phyloP scores from a whole-genome alignment of 108 stramenopile genomes.

The Cyclotella kingstonii region DNA sequence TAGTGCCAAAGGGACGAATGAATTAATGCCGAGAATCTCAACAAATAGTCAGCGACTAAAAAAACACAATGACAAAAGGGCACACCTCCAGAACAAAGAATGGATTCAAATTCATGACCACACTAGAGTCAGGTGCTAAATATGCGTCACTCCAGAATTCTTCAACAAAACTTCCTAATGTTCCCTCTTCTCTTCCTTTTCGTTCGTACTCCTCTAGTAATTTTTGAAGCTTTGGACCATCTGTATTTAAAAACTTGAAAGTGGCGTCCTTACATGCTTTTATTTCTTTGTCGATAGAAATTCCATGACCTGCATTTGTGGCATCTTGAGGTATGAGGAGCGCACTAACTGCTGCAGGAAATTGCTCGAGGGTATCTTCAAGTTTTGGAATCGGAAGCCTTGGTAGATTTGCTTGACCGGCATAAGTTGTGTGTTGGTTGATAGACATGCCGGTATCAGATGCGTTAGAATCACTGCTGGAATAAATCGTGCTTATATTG shows the following conservation, averaged over 20 bases:
- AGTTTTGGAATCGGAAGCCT: conserved; percentile 79
- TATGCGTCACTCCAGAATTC: conserved; percentile 89
- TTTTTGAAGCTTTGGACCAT: conserved; percentile 69
- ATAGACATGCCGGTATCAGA: too few species aligned
- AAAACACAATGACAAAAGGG: background rate
- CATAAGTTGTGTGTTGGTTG: conserved; percentile 57
- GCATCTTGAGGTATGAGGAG: conserved; percentile 36
- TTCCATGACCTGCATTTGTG: background rate
- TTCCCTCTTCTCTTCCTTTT: conserved; percentile 44
- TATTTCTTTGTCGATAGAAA: conserved; percentile 18
- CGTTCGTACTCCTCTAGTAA: conserved; percentile 70
- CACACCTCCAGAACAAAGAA: conserved; percentile 77
- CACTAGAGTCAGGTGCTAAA: conserved; percentile 72
- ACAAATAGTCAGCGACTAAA: background rate
- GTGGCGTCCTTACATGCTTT: conserved; percentile 18
- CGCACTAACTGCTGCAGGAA: conserved; percentile 49
- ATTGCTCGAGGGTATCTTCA: conserved; percentile 69
- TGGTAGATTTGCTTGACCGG: conserved; percentile 48
- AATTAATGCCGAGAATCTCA: background rate
- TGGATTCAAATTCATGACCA: conserved; percentile 87
- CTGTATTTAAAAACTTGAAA: conserved; percentile 37
- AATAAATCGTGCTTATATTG: too few species aligned
- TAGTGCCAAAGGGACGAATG: background rate
- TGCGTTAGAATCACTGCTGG: too few species aligned
- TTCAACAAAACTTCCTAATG: conserved; percentile 75